A percentile compares a stretch with the other conserved stretches of the same genome.
These are phyloP conservation scores for Aleurites moluccanus DNA, from an alignment of 441 rosid genomes.

Conservation along the genomic window DNA sequence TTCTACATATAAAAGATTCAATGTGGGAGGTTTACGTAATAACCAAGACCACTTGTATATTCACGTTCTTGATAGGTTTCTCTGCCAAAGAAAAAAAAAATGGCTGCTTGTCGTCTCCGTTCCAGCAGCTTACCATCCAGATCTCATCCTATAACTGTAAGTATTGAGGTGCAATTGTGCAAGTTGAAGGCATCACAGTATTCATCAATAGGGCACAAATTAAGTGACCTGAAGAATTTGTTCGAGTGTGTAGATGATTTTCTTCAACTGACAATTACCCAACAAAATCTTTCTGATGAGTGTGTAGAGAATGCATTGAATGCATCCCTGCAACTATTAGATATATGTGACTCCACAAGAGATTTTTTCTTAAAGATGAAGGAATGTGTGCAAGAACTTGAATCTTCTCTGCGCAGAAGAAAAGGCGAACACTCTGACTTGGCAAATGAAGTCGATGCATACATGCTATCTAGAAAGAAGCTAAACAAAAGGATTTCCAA, in stretches of 20 bases:
- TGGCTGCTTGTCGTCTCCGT: conserved; percentile 13
- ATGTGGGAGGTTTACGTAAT: background rate
- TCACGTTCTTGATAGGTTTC: background rate
- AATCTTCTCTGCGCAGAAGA: background rate
- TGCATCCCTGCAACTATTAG: background rate
- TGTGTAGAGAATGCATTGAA: conserved; percentile 10
- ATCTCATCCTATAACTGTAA: conserved; percentile 11
- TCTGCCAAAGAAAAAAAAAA: background rate
- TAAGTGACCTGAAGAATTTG: conserved; percentile 1
- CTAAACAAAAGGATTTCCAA: conserved; percentile 7
- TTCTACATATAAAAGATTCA: background rate
- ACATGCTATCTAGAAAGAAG: conserved; percentile 5
- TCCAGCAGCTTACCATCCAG: conserved; percentile 2
- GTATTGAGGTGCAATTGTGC: conserved; percentile 27
- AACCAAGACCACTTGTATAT: background rate
- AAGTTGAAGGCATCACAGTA: conserved; percentile 23
- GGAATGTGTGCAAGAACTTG: conserved; percentile 4
- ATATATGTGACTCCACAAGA: conserved; percentile 4
- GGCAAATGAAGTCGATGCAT: conserved; percentile 2
- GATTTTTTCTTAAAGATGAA: conserved; percentile 3
- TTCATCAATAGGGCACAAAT: background rate
- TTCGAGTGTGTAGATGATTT: conserved; percentile 19
- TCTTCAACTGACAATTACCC: background rate
- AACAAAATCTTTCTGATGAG: background rate
- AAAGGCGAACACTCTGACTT: background rate